Evolutionary conservation across 306 rosid species (phyloP).

Genomic region (Corylus heterophylla): DNA sequence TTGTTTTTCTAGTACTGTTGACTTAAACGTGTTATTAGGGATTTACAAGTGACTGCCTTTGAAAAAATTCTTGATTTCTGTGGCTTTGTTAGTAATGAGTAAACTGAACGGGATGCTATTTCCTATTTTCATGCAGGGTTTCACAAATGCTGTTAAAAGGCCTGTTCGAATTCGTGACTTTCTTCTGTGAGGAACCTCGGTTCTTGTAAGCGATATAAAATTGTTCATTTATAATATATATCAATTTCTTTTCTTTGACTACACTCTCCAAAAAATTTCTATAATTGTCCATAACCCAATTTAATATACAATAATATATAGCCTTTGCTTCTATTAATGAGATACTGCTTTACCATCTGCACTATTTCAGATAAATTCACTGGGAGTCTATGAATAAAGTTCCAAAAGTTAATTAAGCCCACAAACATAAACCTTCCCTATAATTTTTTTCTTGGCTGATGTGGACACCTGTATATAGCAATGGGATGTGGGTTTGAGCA

Average conservation of each 20-base stretch:
- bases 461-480: neutral
- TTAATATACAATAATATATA: conserved; percentile 1
- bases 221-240: neutral
- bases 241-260: neutral
- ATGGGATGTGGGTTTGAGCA: neutral
- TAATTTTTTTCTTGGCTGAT: neutral
- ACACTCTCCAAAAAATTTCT: neutral
- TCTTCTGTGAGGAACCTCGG: conserved; percentile 37
- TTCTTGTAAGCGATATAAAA: conserved; percentile 7
- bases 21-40: neutral
- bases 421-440: neutral
- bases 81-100: neutral
- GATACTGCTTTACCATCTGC: neutral
- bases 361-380: neutral
- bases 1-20: neutral
- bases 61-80: neutral
- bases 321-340: neutral
- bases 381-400: neutral
- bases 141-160: conserved; percentile 88
- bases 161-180: conserved; percentile 89
- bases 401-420: neutral
- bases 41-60: neutral
- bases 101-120: neutral
- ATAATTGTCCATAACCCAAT: neutral
- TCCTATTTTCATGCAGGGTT: conserved; percentile 61